These are phyloP conservation scores for Leccinum fibrillosum DNA, from an alignment of 768 basidiomycete species.

Conservation along the genomic window DNA sequence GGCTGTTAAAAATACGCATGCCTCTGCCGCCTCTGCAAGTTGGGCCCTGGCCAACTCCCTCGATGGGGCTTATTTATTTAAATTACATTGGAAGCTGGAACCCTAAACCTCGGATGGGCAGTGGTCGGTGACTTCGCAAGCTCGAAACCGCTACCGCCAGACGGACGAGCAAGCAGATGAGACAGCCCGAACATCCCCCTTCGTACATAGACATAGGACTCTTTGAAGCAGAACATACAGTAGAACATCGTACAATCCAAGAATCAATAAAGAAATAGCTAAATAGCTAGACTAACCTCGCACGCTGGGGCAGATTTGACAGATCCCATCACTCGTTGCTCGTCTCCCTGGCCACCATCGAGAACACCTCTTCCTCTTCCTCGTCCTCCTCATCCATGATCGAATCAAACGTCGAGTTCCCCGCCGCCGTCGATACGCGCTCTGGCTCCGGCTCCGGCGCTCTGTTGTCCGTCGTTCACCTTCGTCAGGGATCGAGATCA, in stretches of 20 bases:
- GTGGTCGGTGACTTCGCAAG: too few relatives aligned
- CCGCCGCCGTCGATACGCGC: conserved; percentile 4
- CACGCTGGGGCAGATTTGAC: background rate
- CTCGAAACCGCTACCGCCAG: too few relatives aligned
- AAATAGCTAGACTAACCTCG: background rate
- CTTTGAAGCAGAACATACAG: background rate
- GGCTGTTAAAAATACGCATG: too few relatives aligned
- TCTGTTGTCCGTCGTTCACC: background rate
- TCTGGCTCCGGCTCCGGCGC: conserved; percentile 1
- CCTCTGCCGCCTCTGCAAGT: too few relatives aligned
- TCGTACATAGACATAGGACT: too few relatives aligned
- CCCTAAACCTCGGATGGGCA: too few relatives aligned
- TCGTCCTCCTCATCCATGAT: conserved; percentile 58
- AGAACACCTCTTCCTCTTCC: conserved; percentile 49
- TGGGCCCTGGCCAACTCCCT: too few relatives aligned
- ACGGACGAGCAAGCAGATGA: too few relatives aligned
- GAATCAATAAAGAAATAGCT: background rate
- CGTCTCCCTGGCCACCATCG: conserved; percentile 3
- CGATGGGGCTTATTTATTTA: too few relatives aligned
- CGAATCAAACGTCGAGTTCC: conserved; percentile 38
- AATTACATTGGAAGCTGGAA: too few relatives aligned
- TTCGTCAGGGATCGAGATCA: background rate
- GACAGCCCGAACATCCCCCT: too few relatives aligned
- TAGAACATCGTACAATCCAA: background rate
- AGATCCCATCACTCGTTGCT: background rate